A percentile compares a stretch with the other conserved stretches of the same genome.
Evolutionary conservation across 192 early-diverging fungal species (phyloP).

Genomic region (Kappamyces sp.): DNA sequence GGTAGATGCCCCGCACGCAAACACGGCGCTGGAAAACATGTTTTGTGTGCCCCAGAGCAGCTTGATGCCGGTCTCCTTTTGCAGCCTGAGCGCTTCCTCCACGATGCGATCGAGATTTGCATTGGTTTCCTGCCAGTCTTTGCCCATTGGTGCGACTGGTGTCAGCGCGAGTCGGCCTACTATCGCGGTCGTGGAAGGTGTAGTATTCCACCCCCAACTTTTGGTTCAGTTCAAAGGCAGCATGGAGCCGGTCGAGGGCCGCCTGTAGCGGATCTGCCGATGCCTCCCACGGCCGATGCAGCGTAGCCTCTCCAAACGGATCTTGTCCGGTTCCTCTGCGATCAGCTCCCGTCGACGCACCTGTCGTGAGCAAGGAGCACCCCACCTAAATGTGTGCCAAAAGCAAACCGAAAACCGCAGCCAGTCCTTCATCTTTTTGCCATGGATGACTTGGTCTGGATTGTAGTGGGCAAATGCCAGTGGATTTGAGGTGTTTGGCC

Average conservation of each 20-base stretch:
- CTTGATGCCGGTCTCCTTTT: slow-evolving; percentile 32
- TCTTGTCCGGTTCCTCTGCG: slow-evolving; percentile 14
- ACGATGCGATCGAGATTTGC: slow-evolving; percentile 23
- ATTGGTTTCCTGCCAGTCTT: slow-evolving; percentile 17
- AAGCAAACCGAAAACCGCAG: slow-evolving; percentile 26
- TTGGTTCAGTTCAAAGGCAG: slow-evolving; percentile 29
- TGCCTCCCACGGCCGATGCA: slow-evolving; percentile 24
- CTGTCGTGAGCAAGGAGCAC: too few species aligned
- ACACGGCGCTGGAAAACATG: slow-evolving; percentile 22
- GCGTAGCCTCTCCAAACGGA: slow-evolving; percentile 32
- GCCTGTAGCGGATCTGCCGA: slow-evolving; percentile 16
- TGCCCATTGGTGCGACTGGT: slow-evolving; percentile 1
- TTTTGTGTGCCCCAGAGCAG: slow-evolving; percentile 30
- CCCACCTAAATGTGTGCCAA: slow-evolving; percentile 32
- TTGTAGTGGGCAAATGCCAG: slow-evolving; percentile 32
- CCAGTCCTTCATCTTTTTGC: slow-evolving; percentile 34
- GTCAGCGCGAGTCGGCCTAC: slow-evolving; percentile 23
- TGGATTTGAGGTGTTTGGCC: slow-evolving; percentile 18
- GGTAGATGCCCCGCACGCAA: slow-evolving; percentile 26
- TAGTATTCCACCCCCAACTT: slow-evolving; percentile 36
- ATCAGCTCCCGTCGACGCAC: too few species aligned
- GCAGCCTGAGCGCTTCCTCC: slow-evolving; percentile 28
- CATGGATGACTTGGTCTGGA: slow-evolving; percentile 21
- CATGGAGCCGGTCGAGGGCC: slow-evolving; percentile 25
- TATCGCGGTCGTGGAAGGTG: slow-evolving; percentile 35